These are phyloP conservation scores for Trichoderma gracile DNA, from an alignment of 2,329 filamentous ascomycete species.

Conservation along the genomic window DNA sequence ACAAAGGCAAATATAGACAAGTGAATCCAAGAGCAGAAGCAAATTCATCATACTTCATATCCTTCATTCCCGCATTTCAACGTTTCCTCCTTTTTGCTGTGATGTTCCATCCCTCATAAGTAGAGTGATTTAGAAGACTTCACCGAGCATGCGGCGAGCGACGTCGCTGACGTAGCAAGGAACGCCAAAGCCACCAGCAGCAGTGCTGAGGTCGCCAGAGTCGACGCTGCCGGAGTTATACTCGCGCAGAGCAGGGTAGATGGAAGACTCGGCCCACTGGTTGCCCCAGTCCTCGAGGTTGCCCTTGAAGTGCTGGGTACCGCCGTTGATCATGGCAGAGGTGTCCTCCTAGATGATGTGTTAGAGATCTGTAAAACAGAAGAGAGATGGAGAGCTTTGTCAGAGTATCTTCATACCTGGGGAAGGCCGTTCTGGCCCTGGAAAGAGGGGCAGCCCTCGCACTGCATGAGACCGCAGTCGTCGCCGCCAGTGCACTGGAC, in stretches of 20 bases:
- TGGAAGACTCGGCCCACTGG: not conserved
- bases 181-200: conserved; percentile 13
- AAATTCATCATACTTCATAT: not conserved
- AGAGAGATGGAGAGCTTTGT: too few relatives aligned
- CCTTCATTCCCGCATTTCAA: not conserved
- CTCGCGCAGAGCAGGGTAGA: conserved; percentile 22
- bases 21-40: conserved; percentile 7
- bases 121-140: conserved; percentile 3
- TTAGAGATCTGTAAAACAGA: too few relatives aligned
- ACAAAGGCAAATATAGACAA: conserved; percentile 14
- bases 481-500: conserved; percentile 9
- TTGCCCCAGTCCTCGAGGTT: conserved; percentile 14
- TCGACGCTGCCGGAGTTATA: conserved; percentile 22
- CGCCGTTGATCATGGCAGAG: conserved; percentile 21
- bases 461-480: conserved; percentile 21
- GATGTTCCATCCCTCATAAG: not conserved
- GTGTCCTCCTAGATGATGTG: not conserved
- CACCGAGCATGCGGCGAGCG: conserved; percentile 14
- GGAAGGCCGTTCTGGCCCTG: not conserved
- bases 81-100: not conserved
- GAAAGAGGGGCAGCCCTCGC: conserved; percentile 13
- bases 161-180: conserved; percentile 17
- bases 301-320: conserved; percentile 15
- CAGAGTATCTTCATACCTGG: too few relatives aligned
- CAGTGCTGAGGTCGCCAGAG: not conserved